Evolutionary conservation across 2,329 filamentous ascomycete species (phyloP).

Genomic region (Exophiala dermatitidis): DNA sequence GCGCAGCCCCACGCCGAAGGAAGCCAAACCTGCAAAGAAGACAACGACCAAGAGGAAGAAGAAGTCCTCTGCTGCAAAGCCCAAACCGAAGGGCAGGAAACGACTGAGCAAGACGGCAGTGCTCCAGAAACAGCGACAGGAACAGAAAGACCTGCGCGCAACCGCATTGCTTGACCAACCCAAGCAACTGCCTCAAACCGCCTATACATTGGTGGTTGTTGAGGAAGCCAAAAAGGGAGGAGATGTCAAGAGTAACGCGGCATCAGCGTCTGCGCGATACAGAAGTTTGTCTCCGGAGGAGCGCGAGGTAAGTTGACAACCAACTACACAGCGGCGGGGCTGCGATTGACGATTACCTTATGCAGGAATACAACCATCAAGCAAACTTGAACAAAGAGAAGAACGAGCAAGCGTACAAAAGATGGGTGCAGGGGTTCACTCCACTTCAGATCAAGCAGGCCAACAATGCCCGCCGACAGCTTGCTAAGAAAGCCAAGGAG

Average conservation of each 20-base stretch:
- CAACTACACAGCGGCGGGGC: too few relatives aligned
- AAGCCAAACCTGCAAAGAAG: slow-evolving; percentile 13
- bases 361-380: slow-evolving; percentile 48
- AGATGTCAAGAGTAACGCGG: slow-evolving; percentile 4
- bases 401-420: slow-evolving; percentile 40
- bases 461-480: slow-evolving; percentile 48
- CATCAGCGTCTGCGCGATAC: slow-evolving; percentile 28
- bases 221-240: slow-evolving; percentile 15
- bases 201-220: slow-evolving; percentile 26
- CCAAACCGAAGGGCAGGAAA: slow-evolving; percentile 29
- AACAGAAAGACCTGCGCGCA: slow-evolving; percentile 6
- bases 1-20: slow-evolving; percentile 17
- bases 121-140: slow-evolving; percentile 26
- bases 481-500: slow-evolving; percentile 20
- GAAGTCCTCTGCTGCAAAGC: slow-evolving; percentile 23
- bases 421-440: slow-evolving; percentile 51
- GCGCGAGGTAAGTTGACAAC: slow-evolving; percentile 31
- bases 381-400: slow-evolving; percentile 43
- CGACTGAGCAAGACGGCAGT: slow-evolving; percentile 25
- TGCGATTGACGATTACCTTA: neutral
- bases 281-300: slow-evolving; percentile 32
- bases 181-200: slow-evolving; percentile 30
- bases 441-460: slow-evolving; percentile 52
- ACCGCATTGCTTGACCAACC: slow-evolving; percentile 28
- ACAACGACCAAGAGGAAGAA: slow-evolving; percentile 23